These are phyloP conservation scores for Pleurozium schreberi DNA, from an alignment of 225 moss, liverwort and hornwort genomes.

Conservation along the genomic window DNA sequence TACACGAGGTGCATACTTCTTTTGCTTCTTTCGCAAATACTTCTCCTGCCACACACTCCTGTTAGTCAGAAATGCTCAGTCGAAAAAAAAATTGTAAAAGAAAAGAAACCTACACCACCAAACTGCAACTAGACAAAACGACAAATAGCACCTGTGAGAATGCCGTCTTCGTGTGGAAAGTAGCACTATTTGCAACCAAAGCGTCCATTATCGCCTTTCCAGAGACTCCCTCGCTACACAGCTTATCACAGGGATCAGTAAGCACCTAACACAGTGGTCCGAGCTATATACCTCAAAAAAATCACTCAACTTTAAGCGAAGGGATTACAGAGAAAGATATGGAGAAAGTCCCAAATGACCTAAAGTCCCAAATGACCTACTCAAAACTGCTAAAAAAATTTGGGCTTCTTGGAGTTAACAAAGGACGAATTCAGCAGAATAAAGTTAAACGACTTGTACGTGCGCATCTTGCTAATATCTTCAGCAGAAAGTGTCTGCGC, in stretches of 20 bases:
- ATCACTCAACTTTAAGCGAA: too few species aligned
- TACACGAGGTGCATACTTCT: conserved; percentile 89
- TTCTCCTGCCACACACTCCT: conserved; percentile 59
- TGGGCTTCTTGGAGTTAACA: not conserved
- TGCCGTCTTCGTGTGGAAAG: conserved; percentile 77
- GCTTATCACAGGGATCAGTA: not conserved
- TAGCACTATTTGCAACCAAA: conserved; percentile 91
- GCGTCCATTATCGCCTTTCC: conserved; percentile 87
- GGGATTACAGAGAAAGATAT: too few species aligned
- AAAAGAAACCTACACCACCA: not conserved
- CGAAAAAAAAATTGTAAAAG: not conserved
- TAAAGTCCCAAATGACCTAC: not conserved
- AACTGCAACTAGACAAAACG: not conserved
- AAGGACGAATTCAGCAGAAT: not conserved
- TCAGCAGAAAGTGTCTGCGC: conserved; percentile 88
- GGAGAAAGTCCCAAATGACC: too few species aligned
- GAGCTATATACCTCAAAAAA: not conserved
- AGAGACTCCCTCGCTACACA: conserved; percentile 75
- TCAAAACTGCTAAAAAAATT: not conserved
- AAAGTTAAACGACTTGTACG: conserved; percentile 17
- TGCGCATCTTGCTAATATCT: conserved; percentile 89
- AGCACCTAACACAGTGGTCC: not conserved
- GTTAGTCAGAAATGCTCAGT: not conserved
- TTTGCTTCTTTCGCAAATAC: conserved; percentile 92
- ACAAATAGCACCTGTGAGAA: conserved; percentile 70